phyloP scores from a whole-genome alignment of 352 stramenopile species.

The Phytophthora aleatoria region DNA sequence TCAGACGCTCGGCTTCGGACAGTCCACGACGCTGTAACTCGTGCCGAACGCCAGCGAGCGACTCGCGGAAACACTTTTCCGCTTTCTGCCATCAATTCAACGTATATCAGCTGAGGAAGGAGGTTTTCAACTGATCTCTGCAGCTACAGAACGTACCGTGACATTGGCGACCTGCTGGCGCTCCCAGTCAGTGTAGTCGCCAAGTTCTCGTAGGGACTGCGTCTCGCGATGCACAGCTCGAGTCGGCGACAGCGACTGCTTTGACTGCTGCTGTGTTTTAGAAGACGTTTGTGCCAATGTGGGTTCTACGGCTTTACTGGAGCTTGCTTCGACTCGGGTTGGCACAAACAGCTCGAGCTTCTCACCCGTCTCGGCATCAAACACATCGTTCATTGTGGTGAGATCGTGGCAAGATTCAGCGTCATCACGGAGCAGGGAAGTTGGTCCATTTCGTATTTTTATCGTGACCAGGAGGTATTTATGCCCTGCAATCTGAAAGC shows the following conservation, averaged over 20 bases:
- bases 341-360: conserved; percentile 40
- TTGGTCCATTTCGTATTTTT: conserved; percentile 28
- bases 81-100: conserved; percentile 42
- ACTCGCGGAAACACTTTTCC: conserved; percentile 52
- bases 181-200: conserved; percentile 57
- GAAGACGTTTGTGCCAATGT: neutral
- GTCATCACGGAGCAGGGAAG: neutral
- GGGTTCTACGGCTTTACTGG: neutral
- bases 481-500: conserved; percentile 4
- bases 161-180: conserved; percentile 49
- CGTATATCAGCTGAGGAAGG: neutral
- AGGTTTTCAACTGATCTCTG: neutral
- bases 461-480: conserved; percentile 17
- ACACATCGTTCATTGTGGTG: conserved; percentile 35
- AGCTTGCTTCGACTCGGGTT: neutral
- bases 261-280: neutral
- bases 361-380: conserved; percentile 75
- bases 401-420: neutral
- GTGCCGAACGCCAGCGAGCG: conserved; percentile 50
- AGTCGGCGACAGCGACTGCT: neutral
- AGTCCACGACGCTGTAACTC: conserved; percentile 57
- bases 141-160: conserved; percentile 36
- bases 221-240: conserved; percentile 49
- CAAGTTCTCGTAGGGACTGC: conserved; percentile 58
- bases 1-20: conserved; percentile 32